phyloP scores from a whole-genome alignment of 176 grass and related monocot genomes.

The Oryza glumipatula region DNA sequence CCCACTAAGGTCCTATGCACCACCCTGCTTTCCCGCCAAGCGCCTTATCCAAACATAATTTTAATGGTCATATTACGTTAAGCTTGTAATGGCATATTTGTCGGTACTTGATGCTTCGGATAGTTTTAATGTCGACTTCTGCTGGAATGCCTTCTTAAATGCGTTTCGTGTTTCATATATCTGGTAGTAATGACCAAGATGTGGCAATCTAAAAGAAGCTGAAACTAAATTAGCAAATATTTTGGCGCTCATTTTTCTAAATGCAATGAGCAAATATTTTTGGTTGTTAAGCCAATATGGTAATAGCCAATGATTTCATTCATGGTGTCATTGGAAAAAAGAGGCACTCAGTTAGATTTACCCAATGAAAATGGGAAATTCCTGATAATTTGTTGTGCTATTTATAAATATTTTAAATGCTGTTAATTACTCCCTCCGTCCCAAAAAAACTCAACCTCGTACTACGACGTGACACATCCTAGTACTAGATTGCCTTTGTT shows the following conservation, averaged over 20 bases:
- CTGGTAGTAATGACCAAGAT: not conserved
- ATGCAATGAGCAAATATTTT: not conserved
- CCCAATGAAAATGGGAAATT: not conserved
- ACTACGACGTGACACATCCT: no score
- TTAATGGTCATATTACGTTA: not conserved
- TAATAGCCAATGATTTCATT: not conserved
- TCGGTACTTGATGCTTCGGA: not conserved
- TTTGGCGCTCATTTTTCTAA: not conserved
- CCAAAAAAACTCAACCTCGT: no score
- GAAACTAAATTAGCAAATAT: not conserved
- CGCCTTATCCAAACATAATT: not conserved
- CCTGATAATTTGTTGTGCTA: not conserved
- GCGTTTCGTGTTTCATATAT: not conserved
- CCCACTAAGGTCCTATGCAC: not conserved
- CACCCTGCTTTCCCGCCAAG: not conserved
- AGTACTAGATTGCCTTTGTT: no score
- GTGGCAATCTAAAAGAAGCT: not conserved
- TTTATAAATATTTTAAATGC: not conserved
- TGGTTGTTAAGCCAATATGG: not conserved
- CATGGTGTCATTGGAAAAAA: not conserved
- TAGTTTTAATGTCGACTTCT: not conserved
- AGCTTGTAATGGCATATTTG: not conserved
- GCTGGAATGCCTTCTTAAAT: not conserved
- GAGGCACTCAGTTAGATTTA: not conserved
- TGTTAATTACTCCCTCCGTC: not conserved